These are phyloP conservation scores for Caryopteris hybrid DNA, from an alignment of 305 asterid genomes.

Conservation along the genomic window DNA sequence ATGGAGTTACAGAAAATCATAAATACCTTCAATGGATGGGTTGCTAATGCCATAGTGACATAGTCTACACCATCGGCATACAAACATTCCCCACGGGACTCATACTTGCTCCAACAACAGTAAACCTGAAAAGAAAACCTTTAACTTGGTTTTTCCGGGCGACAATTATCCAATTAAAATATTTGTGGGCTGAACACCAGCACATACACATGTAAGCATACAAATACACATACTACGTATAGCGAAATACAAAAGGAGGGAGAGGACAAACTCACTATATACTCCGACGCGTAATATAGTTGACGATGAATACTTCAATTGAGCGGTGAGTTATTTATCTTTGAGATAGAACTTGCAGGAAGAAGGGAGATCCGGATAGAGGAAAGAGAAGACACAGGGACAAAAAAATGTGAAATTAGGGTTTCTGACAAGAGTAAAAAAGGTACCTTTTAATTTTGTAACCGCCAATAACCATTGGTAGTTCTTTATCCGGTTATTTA, in stretches of 20 bases:
- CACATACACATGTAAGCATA: background rate
- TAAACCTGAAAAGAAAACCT: constrained; percentile 3
- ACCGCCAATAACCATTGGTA: no score
- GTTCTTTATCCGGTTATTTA: no score
- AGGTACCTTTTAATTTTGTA: background rate
- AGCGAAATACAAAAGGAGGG: background rate
- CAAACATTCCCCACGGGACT: constrained; percentile 20
- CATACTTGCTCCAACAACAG: constrained; percentile 6
- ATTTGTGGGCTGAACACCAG: background rate
- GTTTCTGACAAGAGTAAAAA: background rate
- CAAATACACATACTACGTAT: background rate
- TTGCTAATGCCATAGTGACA: constrained; percentile 49
- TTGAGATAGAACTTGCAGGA: constrained; percentile 13
- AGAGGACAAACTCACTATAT: constrained; percentile 2
- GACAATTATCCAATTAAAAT: background rate
- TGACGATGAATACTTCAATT: background rate
- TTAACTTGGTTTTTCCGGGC: background rate
- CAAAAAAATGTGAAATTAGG: constrained; percentile 21
- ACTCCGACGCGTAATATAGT: background rate
- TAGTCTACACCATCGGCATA: constrained; percentile 25
- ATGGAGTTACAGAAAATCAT: background rate
- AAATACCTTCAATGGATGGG: constrained; percentile 36
- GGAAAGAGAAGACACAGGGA: constrained; percentile 11
- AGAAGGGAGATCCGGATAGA: constrained; percentile 14
- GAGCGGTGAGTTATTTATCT: background rate